Evolutionary conservation across 345 rosid genomes (phyloP).

Genomic region (Camelina neglecta): DNA sequence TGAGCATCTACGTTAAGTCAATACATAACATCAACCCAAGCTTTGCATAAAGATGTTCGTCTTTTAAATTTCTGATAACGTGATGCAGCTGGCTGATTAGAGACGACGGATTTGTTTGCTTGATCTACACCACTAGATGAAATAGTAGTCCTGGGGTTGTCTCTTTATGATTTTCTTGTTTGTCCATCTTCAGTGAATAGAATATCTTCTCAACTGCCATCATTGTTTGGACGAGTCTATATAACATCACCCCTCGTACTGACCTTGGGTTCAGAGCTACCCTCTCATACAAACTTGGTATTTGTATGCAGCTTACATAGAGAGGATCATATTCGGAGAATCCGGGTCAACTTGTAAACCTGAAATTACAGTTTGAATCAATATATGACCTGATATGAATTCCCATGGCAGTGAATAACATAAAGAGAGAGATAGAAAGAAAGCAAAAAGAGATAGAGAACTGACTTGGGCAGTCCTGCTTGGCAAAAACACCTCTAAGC

Average conservation of each 20-base stretch:
- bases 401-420: slow-evolving; percentile 11
- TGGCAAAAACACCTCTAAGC: slow-evolving; percentile 82
- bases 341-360: slow-evolving; percentile 74
- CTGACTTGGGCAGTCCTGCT: slow-evolving; percentile 92
- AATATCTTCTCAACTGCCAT: slow-evolving; percentile 9
- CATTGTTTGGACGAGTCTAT: slow-evolving; percentile 1
- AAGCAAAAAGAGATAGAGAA: slow-evolving; percentile 29
- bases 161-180: not conserved
- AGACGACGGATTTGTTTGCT: no score
- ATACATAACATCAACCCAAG: slow-evolving; percentile 23
- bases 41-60: not conserved
- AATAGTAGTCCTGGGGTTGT: slow-evolving; percentile 1
- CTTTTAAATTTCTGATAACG: slow-evolving; percentile 17
- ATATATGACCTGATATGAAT: slow-evolving; percentile 6
- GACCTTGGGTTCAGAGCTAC: slow-evolving; percentile 24
- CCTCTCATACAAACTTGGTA: slow-evolving; percentile 19
- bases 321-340: slow-evolving; percentile 58
- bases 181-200: not conserved
- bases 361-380: slow-evolving; percentile 32
- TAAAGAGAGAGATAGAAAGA: slow-evolving; percentile 20
- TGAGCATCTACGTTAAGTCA: not conserved
- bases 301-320: not conserved
- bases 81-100: no score
- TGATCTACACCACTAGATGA: slow-evolving; percentile 19
- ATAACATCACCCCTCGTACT: not conserved